These are phyloP conservation scores for Phytophthora pistaciae DNA, from an alignment of 352 stramenopile species.

Conservation along the genomic window DNA sequence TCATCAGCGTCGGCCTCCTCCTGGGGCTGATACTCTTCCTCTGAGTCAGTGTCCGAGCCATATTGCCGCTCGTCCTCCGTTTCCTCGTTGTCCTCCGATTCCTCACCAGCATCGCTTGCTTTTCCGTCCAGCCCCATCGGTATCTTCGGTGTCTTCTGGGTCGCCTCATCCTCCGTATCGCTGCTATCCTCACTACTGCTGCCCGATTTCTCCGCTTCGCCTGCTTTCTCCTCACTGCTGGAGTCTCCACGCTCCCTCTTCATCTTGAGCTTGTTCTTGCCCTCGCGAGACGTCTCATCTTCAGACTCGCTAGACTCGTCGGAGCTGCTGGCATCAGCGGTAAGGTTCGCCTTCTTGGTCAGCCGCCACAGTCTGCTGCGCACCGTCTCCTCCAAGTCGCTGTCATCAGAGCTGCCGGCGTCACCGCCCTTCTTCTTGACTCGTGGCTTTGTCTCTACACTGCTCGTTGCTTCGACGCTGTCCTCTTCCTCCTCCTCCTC, in stretches of 20 bases:
- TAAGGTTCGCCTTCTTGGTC: background rate
- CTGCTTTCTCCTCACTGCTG: background rate
- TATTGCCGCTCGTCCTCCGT: background rate
- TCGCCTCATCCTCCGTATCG: background rate
- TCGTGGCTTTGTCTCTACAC: background rate
- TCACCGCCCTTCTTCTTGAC: background rate
- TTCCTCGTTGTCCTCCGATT: slow-evolving; percentile 7
- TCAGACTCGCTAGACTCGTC: background rate
- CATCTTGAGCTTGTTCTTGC: background rate
- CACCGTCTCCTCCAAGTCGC: slow-evolving; percentile 9
- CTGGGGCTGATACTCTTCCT: slow-evolving; percentile 16
- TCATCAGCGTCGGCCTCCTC: slow-evolving; percentile 9
- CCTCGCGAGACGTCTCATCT: background rate
- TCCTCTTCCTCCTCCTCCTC: background rate
- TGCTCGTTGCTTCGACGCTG: slow-evolving; percentile 1
- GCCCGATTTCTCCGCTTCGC: background rate
- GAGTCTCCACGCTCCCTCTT: background rate
- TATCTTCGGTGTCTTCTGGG: background rate
- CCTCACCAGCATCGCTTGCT: slow-evolving; percentile 3
- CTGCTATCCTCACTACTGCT: background rate
- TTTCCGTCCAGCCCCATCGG: slow-evolving; percentile 10
- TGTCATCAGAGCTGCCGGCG: slow-evolving; percentile 8
- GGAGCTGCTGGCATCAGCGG: background rate
- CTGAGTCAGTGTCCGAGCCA: slow-evolving; percentile 22
- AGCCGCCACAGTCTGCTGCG: background rate